Conservation (phyloP, 345 rosid species). For the Passiflora organensis region DNA sequence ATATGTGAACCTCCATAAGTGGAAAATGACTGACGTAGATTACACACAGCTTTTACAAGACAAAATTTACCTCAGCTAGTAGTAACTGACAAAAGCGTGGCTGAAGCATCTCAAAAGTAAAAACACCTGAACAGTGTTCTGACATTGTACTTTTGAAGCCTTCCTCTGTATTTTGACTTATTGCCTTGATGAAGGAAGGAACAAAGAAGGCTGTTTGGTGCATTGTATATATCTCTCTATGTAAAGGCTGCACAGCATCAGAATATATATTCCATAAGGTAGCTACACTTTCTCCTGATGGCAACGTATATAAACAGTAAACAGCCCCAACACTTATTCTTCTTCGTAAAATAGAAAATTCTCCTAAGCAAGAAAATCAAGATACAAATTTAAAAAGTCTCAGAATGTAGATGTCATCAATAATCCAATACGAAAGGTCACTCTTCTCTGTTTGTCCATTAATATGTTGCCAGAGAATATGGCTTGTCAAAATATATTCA, state of each 20-base stretch:
- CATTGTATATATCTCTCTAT: slow-evolving; percentile 56
- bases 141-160: slow-evolving; percentile 55
- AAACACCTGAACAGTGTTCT: slow-evolving; percentile 61
- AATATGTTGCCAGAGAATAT: too few relatives aligned
- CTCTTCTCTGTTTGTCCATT: too few relatives aligned
- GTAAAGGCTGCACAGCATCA: slow-evolving; percentile 53
- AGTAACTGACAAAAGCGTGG: slow-evolving; percentile 64
- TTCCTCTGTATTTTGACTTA: slow-evolving; percentile 51
- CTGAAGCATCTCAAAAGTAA: slow-evolving; percentile 75
- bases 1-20: too few relatives aligned
- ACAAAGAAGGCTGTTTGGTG: slow-evolving; percentile 52
- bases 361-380: background rate
- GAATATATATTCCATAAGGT: background rate
- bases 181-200: slow-evolving; percentile 73
- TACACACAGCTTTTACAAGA: background rate
- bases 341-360: background rate
- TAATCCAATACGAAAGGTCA: too few relatives aligned
- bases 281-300: slow-evolving; percentile 1
- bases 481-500: too few relatives aligned
- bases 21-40: background rate
- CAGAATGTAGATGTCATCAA: too few relatives aligned
- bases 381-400: too few relatives aligned
- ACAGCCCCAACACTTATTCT: background rate
- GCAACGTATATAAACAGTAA: background rate
- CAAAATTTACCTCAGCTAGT: slow-evolving; percentile 58